Conservation (phyloP, 495 filamentous ascomycete species). For the Annulohypoxylon stygium region DNA sequence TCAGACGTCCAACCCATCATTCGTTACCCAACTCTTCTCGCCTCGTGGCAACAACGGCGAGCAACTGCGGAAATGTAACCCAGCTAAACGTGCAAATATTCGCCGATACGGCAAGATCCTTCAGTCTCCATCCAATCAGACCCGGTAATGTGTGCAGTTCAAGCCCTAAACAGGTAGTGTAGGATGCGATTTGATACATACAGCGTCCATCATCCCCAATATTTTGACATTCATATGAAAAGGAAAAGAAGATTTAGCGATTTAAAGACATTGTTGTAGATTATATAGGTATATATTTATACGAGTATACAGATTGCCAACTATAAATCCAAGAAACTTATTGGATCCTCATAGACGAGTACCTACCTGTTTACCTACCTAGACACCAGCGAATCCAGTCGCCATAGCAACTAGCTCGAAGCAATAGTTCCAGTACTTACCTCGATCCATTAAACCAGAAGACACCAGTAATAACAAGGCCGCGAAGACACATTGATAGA, state of each 20-base stretch:
- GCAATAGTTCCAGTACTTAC: background rate
- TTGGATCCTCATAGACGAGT: too few species aligned
- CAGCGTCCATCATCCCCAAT: background rate
- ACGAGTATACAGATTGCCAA: too few species aligned
- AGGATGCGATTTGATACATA: slow-evolving; percentile 10
- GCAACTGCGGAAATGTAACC: slow-evolving; percentile 11
- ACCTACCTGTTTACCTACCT: too few species aligned
- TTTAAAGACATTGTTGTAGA: too few species aligned
- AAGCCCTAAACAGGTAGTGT: slow-evolving; percentile 15
- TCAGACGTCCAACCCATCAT: background rate
- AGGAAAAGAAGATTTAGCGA: too few species aligned
- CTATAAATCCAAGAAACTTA: too few species aligned
- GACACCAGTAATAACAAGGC: background rate
- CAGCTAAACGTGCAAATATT: slow-evolving; percentile 14
- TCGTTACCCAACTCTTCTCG: background rate
- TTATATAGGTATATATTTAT: too few species aligned
- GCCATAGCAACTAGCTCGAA: background rate
- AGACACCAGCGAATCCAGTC: too few species aligned
- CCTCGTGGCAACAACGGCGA: slow-evolving; percentile 6
- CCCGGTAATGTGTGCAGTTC: background rate
- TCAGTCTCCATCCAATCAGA: slow-evolving; percentile 12
- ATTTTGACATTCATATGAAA: background rate
- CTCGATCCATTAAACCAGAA: background rate
- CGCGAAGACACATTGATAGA: background rate
- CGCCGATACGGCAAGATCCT: slow-evolving; percentile 5